A percentile compares a stretch with the other conserved stretches of the same genome.
phyloP scores from a whole-genome alignment of 306 rosid genomes.

The Coriaria nepalensis region DNA sequence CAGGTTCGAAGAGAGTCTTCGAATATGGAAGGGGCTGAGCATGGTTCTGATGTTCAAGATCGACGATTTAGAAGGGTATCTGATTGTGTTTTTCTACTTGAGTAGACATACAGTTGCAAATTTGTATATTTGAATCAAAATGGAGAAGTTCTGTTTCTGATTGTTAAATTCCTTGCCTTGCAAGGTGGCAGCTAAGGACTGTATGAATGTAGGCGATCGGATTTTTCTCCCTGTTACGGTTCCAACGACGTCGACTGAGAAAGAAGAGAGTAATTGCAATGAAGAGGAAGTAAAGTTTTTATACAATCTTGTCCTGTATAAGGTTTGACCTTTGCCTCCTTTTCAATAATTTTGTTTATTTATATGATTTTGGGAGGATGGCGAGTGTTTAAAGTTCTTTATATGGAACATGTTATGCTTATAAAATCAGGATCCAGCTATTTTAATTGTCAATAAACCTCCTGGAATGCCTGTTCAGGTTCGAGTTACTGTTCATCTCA shows the following conservation, averaged over 20 bases:
- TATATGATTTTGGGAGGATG: not conserved
- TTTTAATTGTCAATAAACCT: slow-evolving; percentile 71
- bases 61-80: slow-evolving; percentile 42
- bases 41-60: slow-evolving; percentile 12
- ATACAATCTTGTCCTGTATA: slow-evolving; percentile 41
- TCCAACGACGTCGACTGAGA: slow-evolving; percentile 21
- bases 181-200: slow-evolving; percentile 69
- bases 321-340: slow-evolving; percentile 35
- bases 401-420: not conserved
- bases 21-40: slow-evolving; percentile 4
- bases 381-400: not conserved
- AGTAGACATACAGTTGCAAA: not conserved
- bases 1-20: slow-evolving; percentile 56
- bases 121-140: not conserved
- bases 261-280: slow-evolving; percentile 27
- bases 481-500: slow-evolving; percentile 6
- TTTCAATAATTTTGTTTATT: not conserved
- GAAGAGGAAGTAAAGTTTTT: slow-evolving; percentile 41
- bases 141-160: slow-evolving; percentile 10
- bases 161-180: slow-evolving; percentile 11
- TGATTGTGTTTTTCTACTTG: not conserved
- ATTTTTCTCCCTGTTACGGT: slow-evolving; percentile 62
- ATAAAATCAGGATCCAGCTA: slow-evolving; percentile 55
- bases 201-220: slow-evolving; percentile 47
- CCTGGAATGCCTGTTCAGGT: slow-evolving; percentile 95